Evolutionary conservation across 2,329 filamentous ascomycete species (phyloP).

Genomic region (Cordyceps farinosa): DNA sequence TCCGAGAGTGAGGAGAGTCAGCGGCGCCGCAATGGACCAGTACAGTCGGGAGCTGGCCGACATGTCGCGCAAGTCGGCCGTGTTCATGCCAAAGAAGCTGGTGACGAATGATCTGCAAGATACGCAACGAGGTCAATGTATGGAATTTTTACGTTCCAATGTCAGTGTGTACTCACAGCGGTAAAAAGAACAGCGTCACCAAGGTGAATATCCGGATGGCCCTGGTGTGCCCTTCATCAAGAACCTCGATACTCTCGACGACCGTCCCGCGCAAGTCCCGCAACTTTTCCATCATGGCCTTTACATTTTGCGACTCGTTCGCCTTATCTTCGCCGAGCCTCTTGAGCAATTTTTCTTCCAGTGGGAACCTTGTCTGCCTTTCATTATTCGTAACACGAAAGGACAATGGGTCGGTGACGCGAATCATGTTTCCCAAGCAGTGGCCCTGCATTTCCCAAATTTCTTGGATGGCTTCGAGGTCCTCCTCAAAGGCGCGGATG

Average conservation of each 20-base stretch:
- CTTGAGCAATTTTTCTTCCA: background rate
- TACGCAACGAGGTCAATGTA: background rate
- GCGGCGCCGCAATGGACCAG: constrained; percentile 38
- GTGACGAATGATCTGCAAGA: constrained; percentile 26
- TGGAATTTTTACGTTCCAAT: background rate
- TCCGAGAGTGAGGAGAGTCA: constrained; percentile 32
- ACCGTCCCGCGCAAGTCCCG: constrained; percentile 13
- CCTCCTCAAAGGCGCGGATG: too few relatives aligned
- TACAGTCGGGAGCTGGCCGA: constrained; percentile 36
- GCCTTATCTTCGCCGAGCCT: background rate
- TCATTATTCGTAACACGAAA: too few relatives aligned
- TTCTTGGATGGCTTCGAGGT: too few relatives aligned
- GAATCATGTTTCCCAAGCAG: too few relatives aligned
- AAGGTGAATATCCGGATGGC: constrained; percentile 37
- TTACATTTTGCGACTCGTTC: background rate
- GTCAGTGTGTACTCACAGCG: constrained; percentile 23
- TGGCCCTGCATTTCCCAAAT: too few relatives aligned
- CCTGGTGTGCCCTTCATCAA: constrained; percentile 30
- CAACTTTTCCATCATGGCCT: background rate
- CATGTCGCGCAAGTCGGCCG: constrained; percentile 39
- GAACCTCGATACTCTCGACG: constrained; percentile 26
- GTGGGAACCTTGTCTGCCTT: background rate
- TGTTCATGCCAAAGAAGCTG: constrained; percentile 44
- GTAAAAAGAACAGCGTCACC: constrained; percentile 39
- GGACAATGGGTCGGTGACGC: too few relatives aligned